Evolutionary conservation across 306 rosid species (phyloP).

Genomic region (Delonix regia): DNA sequence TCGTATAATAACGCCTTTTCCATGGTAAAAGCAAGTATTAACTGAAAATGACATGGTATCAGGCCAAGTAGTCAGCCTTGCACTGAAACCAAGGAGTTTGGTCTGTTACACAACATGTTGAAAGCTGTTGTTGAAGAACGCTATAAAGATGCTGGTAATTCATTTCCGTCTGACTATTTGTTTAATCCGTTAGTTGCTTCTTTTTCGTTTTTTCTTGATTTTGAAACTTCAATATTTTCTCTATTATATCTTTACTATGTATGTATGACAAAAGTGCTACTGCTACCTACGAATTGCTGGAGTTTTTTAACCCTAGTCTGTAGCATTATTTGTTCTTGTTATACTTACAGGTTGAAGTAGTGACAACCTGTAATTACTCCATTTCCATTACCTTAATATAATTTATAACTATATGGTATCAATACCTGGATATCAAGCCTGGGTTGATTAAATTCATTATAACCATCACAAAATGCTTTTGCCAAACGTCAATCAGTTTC

Average conservation of each 20-base stretch:
- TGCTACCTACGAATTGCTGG: conserved; percentile 8
- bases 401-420: conserved; percentile 18
- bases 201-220: too few species aligned
- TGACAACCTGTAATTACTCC: background rate
- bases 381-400: background rate
- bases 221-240: background rate
- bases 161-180: conserved; percentile 11
- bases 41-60: conserved; percentile 37
- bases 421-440: conserved; percentile 6
- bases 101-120: conserved; percentile 88
- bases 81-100: conserved; percentile 79
- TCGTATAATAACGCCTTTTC: background rate
- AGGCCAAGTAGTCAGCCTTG: conserved; percentile 95
- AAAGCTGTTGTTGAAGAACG: conserved; percentile 95
- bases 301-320: conserved; percentile 8
- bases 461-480: background rate
- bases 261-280: background rate
- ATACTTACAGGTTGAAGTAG: background rate
- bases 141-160: conserved; percentile 91
- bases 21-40: conserved; percentile 13
- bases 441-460: background rate
- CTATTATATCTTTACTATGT: background rate
- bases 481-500: background rate
- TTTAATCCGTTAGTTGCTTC: background rate
- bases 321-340: conserved; percentile 8